phyloP scores from a whole-genome alignment of 1,139 yeast genomes.

The Geotrichum fermentans region DNA sequence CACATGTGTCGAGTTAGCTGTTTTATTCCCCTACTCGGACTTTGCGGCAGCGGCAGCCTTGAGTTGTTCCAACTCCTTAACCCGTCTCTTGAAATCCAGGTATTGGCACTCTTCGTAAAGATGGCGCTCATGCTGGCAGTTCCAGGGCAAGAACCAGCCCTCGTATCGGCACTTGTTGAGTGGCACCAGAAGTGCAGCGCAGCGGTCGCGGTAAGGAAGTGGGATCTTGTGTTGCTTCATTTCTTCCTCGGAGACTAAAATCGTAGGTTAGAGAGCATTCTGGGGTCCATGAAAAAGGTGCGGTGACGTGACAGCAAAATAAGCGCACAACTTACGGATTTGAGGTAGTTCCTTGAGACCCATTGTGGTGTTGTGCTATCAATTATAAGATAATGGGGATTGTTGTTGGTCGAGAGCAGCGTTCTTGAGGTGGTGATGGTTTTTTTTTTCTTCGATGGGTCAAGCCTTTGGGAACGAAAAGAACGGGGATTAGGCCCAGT shows the following conservation, averaged over 20 bases:
- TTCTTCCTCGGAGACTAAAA: constrained; percentile 70
- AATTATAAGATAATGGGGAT: too few relatives aligned
- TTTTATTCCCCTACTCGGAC: background rate
- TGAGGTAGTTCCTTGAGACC: constrained; percentile 39
- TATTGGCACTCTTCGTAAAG: constrained; percentile 84
- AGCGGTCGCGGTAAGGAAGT: constrained; percentile 77
- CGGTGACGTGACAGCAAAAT: background rate
- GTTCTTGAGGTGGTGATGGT: too few relatives aligned
- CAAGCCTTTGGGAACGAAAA: too few relatives aligned
- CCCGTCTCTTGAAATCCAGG: constrained; percentile 77
- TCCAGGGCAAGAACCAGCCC: constrained; percentile 56
- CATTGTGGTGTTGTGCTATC: constrained; percentile 26
- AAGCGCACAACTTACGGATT: constrained; percentile 31
- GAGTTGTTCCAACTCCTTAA: constrained; percentile 53
- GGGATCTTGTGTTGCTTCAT: constrained; percentile 80
- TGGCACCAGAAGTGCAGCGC: constrained; percentile 72
- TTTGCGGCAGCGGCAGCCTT: background rate
- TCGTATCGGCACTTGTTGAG: constrained; percentile 55
- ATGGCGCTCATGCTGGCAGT: constrained; percentile 75
- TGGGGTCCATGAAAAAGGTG: background rate
- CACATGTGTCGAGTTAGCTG: too few relatives aligned
- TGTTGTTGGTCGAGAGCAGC: too few relatives aligned
- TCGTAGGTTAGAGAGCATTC: constrained; percentile 4
- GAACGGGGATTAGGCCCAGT: too few relatives aligned
- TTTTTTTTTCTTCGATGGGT: too few relatives aligned